Evolutionary conservation across 179 eudicot genomes (phyloP).

Genomic region (Camellia oleifera): DNA sequence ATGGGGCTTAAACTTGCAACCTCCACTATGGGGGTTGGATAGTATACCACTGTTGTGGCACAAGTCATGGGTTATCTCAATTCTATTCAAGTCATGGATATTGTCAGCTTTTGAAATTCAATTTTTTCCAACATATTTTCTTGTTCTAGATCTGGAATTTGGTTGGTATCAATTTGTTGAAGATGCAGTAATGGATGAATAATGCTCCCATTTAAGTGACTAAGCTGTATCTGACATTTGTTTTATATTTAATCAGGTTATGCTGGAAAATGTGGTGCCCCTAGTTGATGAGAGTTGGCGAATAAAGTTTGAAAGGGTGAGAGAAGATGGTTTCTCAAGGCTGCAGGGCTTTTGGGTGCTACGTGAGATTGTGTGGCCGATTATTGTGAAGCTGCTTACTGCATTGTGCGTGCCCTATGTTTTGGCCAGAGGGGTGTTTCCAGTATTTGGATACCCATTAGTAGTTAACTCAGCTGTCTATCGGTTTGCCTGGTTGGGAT

Average conservation of each 20-base stretch:
- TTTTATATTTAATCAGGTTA: conserved; percentile 53
- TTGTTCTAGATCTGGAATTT: not conserved
- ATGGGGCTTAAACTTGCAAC: no score
- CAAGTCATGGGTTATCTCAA: no score
- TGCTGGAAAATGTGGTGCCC: conserved; percentile 92
- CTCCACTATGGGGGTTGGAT: no score
- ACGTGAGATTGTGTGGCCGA: conserved; percentile 80
- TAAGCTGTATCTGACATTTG: conserved; percentile 6
- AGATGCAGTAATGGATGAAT: not conserved
- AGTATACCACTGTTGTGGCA: no score
- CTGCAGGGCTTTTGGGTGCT: conserved; percentile 88
- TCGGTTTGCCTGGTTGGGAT: conserved; percentile 95
- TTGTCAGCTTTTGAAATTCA: not conserved
- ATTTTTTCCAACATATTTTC: not conserved
- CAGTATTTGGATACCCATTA: conserved; percentile 84
- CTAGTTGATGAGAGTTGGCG: conserved; percentile 91
- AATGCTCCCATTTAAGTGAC: not conserved
- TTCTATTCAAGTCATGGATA: not conserved
- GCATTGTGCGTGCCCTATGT: conserved; percentile 97
- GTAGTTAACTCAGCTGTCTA: conserved; percentile 90
- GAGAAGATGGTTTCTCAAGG: conserved; percentile 93
- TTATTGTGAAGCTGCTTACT: conserved; percentile 80
- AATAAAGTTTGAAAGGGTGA: conserved; percentile 86
- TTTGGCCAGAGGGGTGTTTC: conserved; percentile 83
- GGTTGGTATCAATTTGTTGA: not conserved